A percentile compares a stretch with the other conserved stretches of the same genome.
phyloP scores from a whole-genome alignment of 2,329 filamentous ascomycete species.

The Rutstroemia sydowiana region DNA sequence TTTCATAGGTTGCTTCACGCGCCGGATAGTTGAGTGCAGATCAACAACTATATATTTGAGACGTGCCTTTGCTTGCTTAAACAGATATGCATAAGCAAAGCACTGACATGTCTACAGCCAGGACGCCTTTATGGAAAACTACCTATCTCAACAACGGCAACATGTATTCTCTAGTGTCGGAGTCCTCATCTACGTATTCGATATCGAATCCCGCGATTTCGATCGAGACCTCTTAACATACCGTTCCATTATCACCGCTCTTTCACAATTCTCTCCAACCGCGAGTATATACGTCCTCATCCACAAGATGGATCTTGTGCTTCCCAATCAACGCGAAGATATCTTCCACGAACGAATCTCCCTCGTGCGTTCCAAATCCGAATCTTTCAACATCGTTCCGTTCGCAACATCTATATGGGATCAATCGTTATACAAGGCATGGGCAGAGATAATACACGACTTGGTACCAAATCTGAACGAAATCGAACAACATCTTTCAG shows the following conservation, averaged over 20 bases:
- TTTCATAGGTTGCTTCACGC: background rate
- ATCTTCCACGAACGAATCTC: constrained; percentile 80
- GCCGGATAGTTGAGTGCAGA: background rate
- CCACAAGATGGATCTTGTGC: constrained; percentile 98
- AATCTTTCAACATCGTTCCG: constrained; percentile 68
- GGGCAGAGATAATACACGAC: constrained; percentile 96
- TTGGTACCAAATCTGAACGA: constrained; percentile 87
- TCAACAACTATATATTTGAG: background rate
- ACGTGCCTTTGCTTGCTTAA: too few species aligned
- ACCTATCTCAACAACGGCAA: constrained; percentile 87
- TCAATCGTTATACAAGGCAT: constrained; percentile 94
- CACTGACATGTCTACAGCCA: constrained; percentile 48
- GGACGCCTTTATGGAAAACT: constrained; percentile 98
- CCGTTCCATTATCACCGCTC: constrained; percentile 78
- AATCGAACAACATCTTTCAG: constrained; percentile 79
- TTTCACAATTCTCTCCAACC: constrained; percentile 72
- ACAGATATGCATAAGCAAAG: too few species aligned
- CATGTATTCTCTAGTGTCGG: constrained; percentile 97
- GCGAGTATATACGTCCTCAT: constrained; percentile 91
- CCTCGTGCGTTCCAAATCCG: constrained; percentile 70
- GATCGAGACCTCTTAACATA: constrained; percentile 91
- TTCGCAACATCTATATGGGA: constrained; percentile 99
- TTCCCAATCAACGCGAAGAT: constrained; percentile 66
- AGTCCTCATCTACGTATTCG: constrained; percentile 98
- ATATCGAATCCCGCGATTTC: constrained; percentile 93